Evolutionary conservation across 805 yeast genomes (phyloP), one percentile per base, ranked within the genome.

Genomic region (Saccharomycopsis sp.): DNA sequence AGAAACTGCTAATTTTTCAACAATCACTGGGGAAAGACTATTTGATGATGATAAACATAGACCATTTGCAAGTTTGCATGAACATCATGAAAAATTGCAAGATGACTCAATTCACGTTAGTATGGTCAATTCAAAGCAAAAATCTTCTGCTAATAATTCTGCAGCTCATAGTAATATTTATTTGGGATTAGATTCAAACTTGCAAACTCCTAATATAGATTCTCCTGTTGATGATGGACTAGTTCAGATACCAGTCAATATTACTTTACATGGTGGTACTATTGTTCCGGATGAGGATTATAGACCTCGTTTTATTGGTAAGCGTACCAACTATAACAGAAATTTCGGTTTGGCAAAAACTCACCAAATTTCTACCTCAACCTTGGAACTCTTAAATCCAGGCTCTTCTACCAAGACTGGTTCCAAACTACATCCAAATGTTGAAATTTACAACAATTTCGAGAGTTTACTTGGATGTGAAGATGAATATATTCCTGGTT

Each of bases 401-500:
- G 39, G 32, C 5, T 23, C 28, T 10, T 29, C 18, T 26, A 23
- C 17, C 10, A 9, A 10, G 8, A 14, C 8, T 20, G 19, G 5
- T 18, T 14, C 33, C 9, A 19, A 15, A n/a, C 29, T 44, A n/a
- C 49, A 46, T 37, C 50, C 47, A 13, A 36, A 39, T 19, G 49
- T 41, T 4, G 34, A 35, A 15, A 41, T 46, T 14, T 44, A 46
- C 25, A 37, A 39, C 17, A 41, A 42, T 32, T 48, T 29, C 31
- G 41, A 40, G 27, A 39, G 37, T 35, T 34, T 49, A n/a, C 27
- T 41, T 26, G 87, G 85, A 1, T 61, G 80, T 49, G 80, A 76
- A 51, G 89, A 81, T 54, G 92, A 83, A 52, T 82, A 81, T 51
- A 69, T 83, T 13, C 89, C 89, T 0, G 83, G 79, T 36, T 62